Conservation (phyloP, 2,329 filamentous ascomycete genomes). For the Epichloe sylvatica region DNA sequence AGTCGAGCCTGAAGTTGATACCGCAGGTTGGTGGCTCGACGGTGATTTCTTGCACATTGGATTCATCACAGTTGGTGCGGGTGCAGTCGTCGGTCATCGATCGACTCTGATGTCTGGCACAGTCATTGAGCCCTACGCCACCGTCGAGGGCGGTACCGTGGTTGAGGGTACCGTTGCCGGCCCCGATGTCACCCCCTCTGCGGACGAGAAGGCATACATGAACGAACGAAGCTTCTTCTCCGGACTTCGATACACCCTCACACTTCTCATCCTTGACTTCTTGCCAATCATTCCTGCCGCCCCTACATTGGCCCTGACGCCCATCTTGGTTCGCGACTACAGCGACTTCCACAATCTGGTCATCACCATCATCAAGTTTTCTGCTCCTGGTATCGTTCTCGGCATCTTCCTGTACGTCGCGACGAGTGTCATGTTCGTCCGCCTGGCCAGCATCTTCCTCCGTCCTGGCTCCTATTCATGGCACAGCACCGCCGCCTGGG, state of each 20-base stretch:
- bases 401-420: conserved; percentile 5
- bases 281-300: conserved; percentile 5
- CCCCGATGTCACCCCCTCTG: not conserved
- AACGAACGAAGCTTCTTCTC: conserved; percentile 1
- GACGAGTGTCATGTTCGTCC: conserved; percentile 1
- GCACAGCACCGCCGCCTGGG: conserved; percentile 10
- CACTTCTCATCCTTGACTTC: conserved; percentile 7
- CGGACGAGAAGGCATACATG: not conserved
- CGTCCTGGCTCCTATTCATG: conserved; percentile 10
- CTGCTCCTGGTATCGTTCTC: conserved; percentile 4
- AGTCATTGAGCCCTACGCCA: conserved; percentile 8
- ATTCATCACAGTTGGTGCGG: conserved; percentile 7
- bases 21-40: conserved; percentile 12
- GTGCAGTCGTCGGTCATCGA: conserved; percentile 10
- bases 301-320: conserved; percentile 6
- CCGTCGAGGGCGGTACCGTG: conserved; percentile 7
- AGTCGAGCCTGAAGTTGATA: conserved; percentile 11
- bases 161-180: conserved; percentile 7
- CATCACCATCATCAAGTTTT: conserved; percentile 3
- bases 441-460: conserved; percentile 6
- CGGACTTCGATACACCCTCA: conserved; percentile 5
- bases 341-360: conserved; percentile 4
- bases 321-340: conserved; percentile 7
- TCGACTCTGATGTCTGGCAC: conserved; percentile 9
- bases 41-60: conserved; percentile 11